Percentiles rank a stretch among this genome's conserved stretches.
Evolutionary conservation across 306 rosid genomes (phyloP).

Genomic region (Rosa lucieae): DNA sequence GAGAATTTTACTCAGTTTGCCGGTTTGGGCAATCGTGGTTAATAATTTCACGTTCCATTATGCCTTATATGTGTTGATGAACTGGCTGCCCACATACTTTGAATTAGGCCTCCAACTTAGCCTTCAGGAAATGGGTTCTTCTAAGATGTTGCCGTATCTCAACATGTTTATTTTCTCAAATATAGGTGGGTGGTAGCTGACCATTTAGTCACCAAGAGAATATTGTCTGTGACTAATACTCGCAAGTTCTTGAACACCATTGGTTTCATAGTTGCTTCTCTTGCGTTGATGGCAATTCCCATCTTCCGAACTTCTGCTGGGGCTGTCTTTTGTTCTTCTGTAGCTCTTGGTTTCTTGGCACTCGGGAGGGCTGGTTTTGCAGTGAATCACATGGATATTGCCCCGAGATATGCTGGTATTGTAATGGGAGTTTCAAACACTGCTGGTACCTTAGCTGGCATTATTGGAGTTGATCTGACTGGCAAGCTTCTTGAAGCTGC

Average conservation of each 20-base stretch:
- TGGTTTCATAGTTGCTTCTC: constrained; percentile 80
- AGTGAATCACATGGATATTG: constrained; percentile 95
- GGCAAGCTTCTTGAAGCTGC: constrained; percentile 94
- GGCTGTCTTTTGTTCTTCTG: constrained; percentile 90
- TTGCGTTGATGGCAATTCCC: constrained; percentile 76
- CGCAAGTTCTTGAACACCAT: constrained; percentile 81
- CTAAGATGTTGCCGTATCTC: constrained; percentile 92
- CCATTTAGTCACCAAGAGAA: constrained; percentile 67
- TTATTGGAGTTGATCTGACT: constrained; percentile 83
- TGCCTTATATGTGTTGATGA: constrained; percentile 91
- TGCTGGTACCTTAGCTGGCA: constrained; percentile 94
- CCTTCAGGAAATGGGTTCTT: constrained; percentile 99
- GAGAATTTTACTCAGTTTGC: constrained; percentile 67
- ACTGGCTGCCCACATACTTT: constrained; percentile 97
- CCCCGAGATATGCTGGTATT: constrained; percentile 95
- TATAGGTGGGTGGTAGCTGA: constrained; percentile 93
- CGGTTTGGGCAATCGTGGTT: constrained; percentile 97
- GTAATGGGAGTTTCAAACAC: constrained; percentile 98
- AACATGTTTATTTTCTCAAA: constrained; percentile 96
- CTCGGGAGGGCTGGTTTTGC: constrained; percentile 98
- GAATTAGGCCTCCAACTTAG: constrained; percentile 90
- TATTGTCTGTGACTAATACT: constrained; percentile 71
- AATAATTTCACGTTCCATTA: constrained; percentile 97
- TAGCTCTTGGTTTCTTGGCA: constrained; percentile 96
- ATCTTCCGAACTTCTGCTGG: constrained; percentile 81